A percentile compares a stretch with the other conserved stretches of the same genome.
Conservation (phyloP, 2,329 filamentous ascomycete species). For the Sarocladium oryzae region DNA sequence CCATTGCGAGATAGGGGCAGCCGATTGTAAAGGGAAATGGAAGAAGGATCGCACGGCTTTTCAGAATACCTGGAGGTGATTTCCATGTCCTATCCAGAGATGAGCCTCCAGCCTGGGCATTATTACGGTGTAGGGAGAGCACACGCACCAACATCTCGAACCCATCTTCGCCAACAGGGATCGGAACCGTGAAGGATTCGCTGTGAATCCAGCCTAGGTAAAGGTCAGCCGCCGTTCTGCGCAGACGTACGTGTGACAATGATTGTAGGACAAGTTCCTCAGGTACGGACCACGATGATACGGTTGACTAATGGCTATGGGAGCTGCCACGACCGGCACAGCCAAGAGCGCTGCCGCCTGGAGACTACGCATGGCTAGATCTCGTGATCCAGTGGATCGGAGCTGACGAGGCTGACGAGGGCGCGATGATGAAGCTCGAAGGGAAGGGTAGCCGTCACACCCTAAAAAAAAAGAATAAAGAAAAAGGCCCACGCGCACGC, state of each 20-base stretch:
- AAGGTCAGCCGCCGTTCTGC: too few species aligned
- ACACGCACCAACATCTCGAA: slow-evolving; percentile 1
- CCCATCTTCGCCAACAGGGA: slow-evolving; percentile 14
- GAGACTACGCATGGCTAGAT: slow-evolving; percentile 4
- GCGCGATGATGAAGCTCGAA: not conserved
- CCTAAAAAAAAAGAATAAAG: too few species aligned
- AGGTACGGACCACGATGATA: not conserved
- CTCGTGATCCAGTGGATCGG: not conserved
- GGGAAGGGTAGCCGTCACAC: not conserved
- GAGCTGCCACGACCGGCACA: not conserved
- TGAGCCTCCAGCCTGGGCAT: not conserved
- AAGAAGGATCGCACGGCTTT: slow-evolving; percentile 34
- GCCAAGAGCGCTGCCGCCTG: slow-evolving; percentile 1
- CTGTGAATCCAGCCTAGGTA: slow-evolving; percentile 11
- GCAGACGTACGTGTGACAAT: not conserved
- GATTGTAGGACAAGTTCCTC: not conserved
- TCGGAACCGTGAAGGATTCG: slow-evolving; percentile 16
- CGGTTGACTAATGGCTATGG: not conserved
- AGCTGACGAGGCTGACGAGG: not conserved
- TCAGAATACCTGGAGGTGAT: slow-evolving; percentile 39
- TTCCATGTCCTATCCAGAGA: slow-evolving; percentile 26
- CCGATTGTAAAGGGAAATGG: slow-evolving; percentile 9
- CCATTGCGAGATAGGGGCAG: slow-evolving; percentile 9
- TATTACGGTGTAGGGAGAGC: not conserved
- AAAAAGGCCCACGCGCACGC: not conserved